Conservation (phyloP, 768 basidiomycete genomes). For the Gelatoporia subvermispora region DNA sequence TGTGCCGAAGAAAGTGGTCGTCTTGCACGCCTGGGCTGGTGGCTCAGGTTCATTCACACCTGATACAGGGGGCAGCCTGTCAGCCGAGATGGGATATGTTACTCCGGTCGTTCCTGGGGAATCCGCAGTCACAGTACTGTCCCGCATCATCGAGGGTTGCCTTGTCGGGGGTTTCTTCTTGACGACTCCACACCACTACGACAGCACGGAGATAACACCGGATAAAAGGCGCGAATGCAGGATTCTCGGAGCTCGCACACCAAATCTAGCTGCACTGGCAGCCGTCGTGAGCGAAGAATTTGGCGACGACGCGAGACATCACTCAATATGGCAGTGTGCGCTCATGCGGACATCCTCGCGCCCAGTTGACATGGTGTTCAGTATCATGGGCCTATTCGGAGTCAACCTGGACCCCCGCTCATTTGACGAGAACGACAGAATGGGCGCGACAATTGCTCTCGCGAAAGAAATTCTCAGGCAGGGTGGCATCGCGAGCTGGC, state of each 20-base stretch:
- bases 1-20: not conserved
- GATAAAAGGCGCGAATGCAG: not conserved
- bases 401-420: constrained; percentile 1
- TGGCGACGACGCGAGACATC: not conserved
- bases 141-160: not conserved
- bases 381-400: constrained; percentile 11
- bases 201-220: not conserved
- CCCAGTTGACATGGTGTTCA: constrained; percentile 10
- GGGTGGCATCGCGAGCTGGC: constrained; percentile 3
- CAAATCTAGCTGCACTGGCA: not conserved
- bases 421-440: constrained; percentile 3
- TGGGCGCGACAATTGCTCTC: constrained; percentile 6
- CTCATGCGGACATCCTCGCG: constrained; percentile 10
- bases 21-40: not conserved
- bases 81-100: not conserved
- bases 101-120: not conserved
- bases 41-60: not conserved
- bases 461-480: constrained; percentile 1
- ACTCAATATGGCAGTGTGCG: constrained; percentile 1
- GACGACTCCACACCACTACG: not conserved
- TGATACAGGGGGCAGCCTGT: not conserved
- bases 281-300: not conserved
- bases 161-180: not conserved
- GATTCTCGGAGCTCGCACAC: not conserved
- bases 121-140: not conserved